Percentiles rank a stretch among this genome's conserved stretches.
phyloP scores from a whole-genome alignment of 768 basidiomycete genomes.

The Lentinula raphanica region DNA sequence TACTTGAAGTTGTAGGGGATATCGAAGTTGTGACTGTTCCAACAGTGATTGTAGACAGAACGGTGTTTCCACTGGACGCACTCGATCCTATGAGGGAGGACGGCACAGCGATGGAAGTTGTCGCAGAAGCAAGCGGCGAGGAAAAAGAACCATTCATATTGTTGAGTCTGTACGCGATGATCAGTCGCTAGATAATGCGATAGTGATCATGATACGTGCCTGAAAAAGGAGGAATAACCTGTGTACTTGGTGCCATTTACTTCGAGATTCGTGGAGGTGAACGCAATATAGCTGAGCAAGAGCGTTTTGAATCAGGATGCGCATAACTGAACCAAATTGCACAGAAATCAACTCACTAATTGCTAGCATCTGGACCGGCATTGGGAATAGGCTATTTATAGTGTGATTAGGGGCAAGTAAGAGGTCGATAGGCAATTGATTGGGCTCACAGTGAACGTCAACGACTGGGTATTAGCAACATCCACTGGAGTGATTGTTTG shows the following conservation, averaged over 20 bases:
- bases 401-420: background rate
- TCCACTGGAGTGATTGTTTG: constrained; percentile 55
- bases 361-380: constrained; percentile 51
- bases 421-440: background rate
- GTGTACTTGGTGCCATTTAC: constrained; percentile 28
- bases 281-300: constrained; percentile 53
- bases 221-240: constrained; percentile 52
- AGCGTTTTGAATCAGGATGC: constrained; percentile 5
- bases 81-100: background rate
- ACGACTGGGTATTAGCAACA: constrained; percentile 39
- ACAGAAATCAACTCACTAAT: constrained; percentile 43
- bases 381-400: constrained; percentile 43
- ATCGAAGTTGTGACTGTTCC: constrained; percentile 6
- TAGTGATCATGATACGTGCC: constrained; percentile 29
- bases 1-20: constrained; percentile 1
- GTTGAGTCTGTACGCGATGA: constrained; percentile 36
- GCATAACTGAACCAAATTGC: background rate
- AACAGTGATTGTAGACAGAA: constrained; percentile 8
- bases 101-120: constrained; percentile 2
- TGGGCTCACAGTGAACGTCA: constrained; percentile 52
- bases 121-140: constrained; percentile 32
- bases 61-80: background rate
- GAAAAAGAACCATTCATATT: constrained; percentile 58
- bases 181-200: background rate
- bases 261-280: constrained; percentile 35